Evolutionary conservation across 2,329 filamentous ascomycete species (phyloP), one percentile per base, ranked within the genome.

Genomic region (Fusarium miscanthi): DNA sequence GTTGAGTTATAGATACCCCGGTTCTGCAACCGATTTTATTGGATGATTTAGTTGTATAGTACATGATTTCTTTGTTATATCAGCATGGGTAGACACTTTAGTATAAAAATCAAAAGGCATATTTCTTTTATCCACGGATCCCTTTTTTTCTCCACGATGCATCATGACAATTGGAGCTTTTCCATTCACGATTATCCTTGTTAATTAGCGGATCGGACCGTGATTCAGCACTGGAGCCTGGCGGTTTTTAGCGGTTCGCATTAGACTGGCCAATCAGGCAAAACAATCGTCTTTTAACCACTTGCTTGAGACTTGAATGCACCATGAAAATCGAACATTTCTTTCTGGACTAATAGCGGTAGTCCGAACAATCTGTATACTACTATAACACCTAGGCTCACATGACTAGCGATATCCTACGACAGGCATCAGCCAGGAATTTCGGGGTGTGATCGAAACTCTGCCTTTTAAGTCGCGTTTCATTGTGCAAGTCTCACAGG

Each of bases 1-100:
- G 57, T 69, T 70, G 60, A 58, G 71, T 70, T 77, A 72, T 76
- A 76, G 75, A 77, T 77, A 77, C 75, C 75, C 75, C 64, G 73
- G 58, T 69, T 76, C 49, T 61, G 63, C 53, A 33, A 51, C 58
- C 49, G n/a, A 43, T 33, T 63, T 63, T 40, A 27, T 52, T 63
- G 48, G 58, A 70, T 31, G 35, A 41, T 46, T 56, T 51, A 42
- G 42, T 62, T 63, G 63, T 75, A 71, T 62, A 76, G 35, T 66
- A 70, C 27, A 52, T 49, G 63, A 59, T 59, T 48, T 59, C 41
- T 30, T 63, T 48, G 9, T 49, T 14, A 31, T 54, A 48, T 46
- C 54, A 48, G 35, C 37, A 40, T 37, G 31, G 41, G 53, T 61
- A 57, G 31, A 48, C 6, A 53, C 33, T 46, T 43, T 10, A 42